Conservation (phyloP, 2,329 filamentous ascomycete species). For the Talaromyces islandicus region DNA sequence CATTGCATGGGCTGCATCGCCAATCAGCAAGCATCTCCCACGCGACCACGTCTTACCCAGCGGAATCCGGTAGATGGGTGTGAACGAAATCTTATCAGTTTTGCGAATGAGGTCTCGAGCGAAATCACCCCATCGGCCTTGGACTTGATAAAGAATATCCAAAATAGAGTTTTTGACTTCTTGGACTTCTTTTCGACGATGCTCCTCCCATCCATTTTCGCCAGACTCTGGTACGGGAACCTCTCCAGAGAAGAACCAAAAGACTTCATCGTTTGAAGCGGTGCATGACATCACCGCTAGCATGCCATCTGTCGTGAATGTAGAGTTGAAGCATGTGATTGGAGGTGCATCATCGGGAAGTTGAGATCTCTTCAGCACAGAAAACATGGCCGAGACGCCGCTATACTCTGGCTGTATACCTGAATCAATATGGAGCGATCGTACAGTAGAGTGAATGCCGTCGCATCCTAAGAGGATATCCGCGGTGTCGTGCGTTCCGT, state of each 20-base stretch:
- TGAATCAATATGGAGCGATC: constrained; percentile 25
- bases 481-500: constrained; percentile 20
- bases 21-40: constrained; percentile 1
- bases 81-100: constrained; percentile 25
- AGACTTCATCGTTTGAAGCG: constrained; percentile 17
- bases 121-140: constrained; percentile 21
- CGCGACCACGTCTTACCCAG: constrained; percentile 28
- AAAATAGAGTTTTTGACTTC: constrained; percentile 23
- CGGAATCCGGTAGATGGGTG: constrained; percentile 31
- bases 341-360: not conserved
- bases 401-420: constrained; percentile 26
- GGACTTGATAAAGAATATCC: constrained; percentile 15
- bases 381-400: constrained; percentile 19
- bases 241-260: constrained; percentile 26
- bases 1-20: constrained; percentile 3
- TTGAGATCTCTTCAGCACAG: constrained; percentile 13
- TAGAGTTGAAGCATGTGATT: constrained; percentile 11
- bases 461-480: constrained; percentile 33
- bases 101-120: constrained; percentile 1
- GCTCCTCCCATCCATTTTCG: constrained; percentile 28
- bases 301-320: constrained; percentile 24
- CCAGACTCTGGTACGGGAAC: constrained; percentile 20
- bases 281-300: constrained; percentile 22
- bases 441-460: constrained; percentile 34
- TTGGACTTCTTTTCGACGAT: constrained; percentile 23